Evolutionary conservation across 2,329 filamentous ascomycete genomes (phyloP).

Genomic region (Pseudocercospora macadamiae): DNA sequence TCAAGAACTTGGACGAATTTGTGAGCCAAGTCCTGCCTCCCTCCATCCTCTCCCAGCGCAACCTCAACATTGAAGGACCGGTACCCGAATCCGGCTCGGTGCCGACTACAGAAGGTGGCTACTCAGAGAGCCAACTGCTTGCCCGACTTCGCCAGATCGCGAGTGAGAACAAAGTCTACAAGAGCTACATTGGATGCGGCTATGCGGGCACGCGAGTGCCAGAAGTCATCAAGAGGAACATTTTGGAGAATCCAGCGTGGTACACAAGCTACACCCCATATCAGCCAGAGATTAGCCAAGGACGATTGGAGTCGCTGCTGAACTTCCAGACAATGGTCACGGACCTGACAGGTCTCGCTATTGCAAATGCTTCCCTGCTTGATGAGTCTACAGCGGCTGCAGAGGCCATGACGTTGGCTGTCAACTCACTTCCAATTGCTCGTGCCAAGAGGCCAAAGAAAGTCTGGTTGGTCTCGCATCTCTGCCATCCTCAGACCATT

Average conservation of each 20-base stretch:
- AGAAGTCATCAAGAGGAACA: conserved; percentile 87
- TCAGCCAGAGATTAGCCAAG: conserved; percentile 96
- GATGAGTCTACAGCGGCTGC: conserved; percentile 92
- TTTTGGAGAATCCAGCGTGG: conserved; percentile 92
- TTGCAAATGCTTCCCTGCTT: conserved; percentile 87
- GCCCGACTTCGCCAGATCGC: conserved; percentile 58
- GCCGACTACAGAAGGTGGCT: conserved; percentile 44
- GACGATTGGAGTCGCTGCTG: conserved; percentile 84
- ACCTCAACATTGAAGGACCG: conserved; percentile 61
- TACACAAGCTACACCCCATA: conserved; percentile 98
- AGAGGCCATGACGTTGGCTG: conserved; percentile 91
- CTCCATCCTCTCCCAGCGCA: conserved; percentile 71
- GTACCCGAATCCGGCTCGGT: conserved; percentile 46
- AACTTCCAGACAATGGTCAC: conserved; percentile 95
- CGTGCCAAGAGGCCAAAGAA: conserved; percentile 76
- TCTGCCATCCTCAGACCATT: conserved; percentile 83
- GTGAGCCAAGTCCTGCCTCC: conserved; percentile 80
- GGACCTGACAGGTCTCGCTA: conserved; percentile 82
- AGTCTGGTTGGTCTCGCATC: conserved; percentile 80
- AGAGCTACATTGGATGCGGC: conserved; percentile 79
- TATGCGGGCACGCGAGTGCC: conserved; percentile 88
- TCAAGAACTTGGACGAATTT: conserved; percentile 75
- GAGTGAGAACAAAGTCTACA: conserved; percentile 63
- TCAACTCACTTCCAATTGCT: conserved; percentile 72
- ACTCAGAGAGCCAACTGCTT: conserved; percentile 64